Conservation (phyloP, 1,284 basidiomycete genomes). For the Meripilus lineatus region DNA sequence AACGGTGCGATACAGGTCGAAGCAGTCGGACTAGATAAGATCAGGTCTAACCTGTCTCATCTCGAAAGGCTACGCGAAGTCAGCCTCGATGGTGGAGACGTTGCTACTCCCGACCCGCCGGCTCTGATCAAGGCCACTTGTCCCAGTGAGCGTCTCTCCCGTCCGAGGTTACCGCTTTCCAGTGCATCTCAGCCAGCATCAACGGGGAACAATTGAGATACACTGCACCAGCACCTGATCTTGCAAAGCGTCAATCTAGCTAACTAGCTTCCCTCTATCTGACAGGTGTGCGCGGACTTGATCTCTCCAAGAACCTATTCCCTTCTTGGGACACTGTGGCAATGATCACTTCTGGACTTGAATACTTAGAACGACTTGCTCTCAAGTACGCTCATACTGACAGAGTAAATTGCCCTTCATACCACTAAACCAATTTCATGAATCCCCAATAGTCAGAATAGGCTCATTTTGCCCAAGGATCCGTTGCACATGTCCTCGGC, state of each 20-base stretch:
- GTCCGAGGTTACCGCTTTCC: neutral
- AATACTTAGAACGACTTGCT: slow-evolving; percentile 58
- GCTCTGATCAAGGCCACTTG: slow-evolving; percentile 58
- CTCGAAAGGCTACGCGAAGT: slow-evolving; percentile 70
- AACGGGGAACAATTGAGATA: too few species aligned
- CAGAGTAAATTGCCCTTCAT: neutral
- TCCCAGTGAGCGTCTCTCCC: slow-evolving; percentile 51
- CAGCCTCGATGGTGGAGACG: slow-evolving; percentile 68
- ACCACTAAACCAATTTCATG: neutral
- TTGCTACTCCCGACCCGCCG: slow-evolving; percentile 51
- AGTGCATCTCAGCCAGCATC: too few species aligned
- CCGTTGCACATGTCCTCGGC: slow-evolving; percentile 31
- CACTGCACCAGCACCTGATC: too few species aligned
- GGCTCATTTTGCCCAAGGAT: slow-evolving; percentile 36
- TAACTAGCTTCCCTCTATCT: too few species aligned
- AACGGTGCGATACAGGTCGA: slow-evolving; percentile 82
- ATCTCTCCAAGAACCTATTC: slow-evolving; percentile 80
- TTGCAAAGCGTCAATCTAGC: too few species aligned
- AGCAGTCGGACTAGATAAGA: slow-evolving; percentile 77
- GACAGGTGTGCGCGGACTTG: slow-evolving; percentile 72
- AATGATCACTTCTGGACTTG: slow-evolving; percentile 60
- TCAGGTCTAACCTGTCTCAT: slow-evolving; percentile 65
- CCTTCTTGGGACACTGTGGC: slow-evolving; percentile 69
- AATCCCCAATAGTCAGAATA: slow-evolving; percentile 47
- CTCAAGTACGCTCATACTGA: slow-evolving; percentile 58